phyloP scores from a whole-genome alignment of 306 rosid genomes.

The Sicyos baderoa region DNA sequence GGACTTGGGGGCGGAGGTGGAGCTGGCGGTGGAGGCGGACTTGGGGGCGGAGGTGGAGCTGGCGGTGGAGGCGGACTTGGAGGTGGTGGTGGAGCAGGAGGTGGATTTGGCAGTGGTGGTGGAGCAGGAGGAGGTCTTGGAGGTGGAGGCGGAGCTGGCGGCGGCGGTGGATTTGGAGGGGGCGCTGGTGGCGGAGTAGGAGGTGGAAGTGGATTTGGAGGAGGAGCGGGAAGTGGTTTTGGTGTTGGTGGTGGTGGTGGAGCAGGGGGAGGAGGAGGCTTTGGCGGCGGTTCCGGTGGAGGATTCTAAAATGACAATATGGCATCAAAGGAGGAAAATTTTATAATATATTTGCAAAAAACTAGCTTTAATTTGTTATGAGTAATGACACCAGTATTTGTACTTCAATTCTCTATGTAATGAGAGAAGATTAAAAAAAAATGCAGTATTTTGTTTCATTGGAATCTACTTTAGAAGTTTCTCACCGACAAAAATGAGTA shows the following conservation, averaged over 20 bases:
- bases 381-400: background rate
- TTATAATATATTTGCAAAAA: background rate
- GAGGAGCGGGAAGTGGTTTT: conserved; percentile 6
- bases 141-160: conserved; percentile 14
- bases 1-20: conserved; percentile 24
- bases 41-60: conserved; percentile 18
- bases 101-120: background rate
- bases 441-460: conserved; percentile 1
- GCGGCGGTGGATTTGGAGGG: background rate
- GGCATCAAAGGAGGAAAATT: background rate
- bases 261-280: conserved; percentile 8
- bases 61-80: conserved; percentile 15
- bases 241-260: conserved; percentile 23
- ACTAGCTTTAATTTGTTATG: background rate
- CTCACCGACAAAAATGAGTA: background rate
- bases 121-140: conserved; percentile 30
- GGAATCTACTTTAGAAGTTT: background rate
- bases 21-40: conserved; percentile 1
- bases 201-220: background rate
- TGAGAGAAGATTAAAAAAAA: background rate
- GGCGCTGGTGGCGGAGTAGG: conserved; percentile 15
- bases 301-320: conserved; percentile 22
- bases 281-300: conserved; percentile 9
- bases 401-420: conserved; percentile 11
- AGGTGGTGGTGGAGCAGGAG: background rate